These are phyloP conservation scores for Euptelea pleiosperma DNA, from an alignment of 164 flowering plant genomes.

Conservation along the genomic window DNA sequence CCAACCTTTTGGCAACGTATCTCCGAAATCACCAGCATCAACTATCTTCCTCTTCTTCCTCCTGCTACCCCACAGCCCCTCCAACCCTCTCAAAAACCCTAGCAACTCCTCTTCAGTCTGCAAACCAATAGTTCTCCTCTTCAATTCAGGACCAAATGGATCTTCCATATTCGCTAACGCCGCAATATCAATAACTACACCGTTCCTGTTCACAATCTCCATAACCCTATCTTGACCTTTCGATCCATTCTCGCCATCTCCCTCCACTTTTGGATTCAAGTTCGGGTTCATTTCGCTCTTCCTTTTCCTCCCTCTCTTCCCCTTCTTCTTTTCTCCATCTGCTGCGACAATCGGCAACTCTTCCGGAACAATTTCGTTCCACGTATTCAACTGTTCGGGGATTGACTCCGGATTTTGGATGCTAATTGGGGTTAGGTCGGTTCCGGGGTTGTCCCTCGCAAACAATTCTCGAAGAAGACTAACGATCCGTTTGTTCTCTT, in stretches of 20 bases:
- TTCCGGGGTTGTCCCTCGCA: conserved; percentile 14
- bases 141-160: conserved; percentile 50
- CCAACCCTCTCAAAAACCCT: conserved; percentile 47
- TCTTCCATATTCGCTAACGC: conserved; percentile 44
- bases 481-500: conserved; percentile 48
- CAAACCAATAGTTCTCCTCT: conserved; percentile 54
- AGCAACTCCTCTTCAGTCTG: conserved; percentile 44
- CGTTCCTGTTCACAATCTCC: conserved; percentile 41
- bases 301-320: conserved; percentile 13
- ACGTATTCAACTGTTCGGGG: neutral
- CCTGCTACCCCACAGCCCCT: conserved; percentile 67
- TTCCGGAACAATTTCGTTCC: neutral
- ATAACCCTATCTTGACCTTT: conserved; percentile 19
- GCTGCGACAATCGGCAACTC: neutral
- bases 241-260: conserved; percentile 7
- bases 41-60: conserved; percentile 80
- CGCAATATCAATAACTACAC: conserved; percentile 42
- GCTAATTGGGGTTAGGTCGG: conserved; percentile 21
- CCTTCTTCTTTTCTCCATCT: neutral
- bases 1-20: conserved; percentile 68
- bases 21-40: conserved; percentile 59
- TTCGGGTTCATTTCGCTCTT: too few species aligned
- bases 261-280: too few species aligned
- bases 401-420: conserved; percentile 23
- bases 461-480: conserved; percentile 44